phyloP scores from a whole-genome alignment of 352 stramenopile genomes.

The Phytophthora brassicae region DNA sequence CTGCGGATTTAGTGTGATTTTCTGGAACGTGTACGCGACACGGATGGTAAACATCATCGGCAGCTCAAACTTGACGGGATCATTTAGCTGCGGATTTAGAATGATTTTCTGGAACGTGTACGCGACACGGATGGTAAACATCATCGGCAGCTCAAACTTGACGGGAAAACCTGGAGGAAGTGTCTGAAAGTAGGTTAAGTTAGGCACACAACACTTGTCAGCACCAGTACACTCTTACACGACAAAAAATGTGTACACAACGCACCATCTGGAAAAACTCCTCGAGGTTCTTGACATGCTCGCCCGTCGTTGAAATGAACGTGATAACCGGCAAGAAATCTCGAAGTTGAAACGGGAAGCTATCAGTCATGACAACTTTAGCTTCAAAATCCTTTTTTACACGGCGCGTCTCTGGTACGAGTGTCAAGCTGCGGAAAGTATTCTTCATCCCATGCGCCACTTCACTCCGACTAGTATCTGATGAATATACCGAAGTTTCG shows the following conservation, averaged over 20 bases:
- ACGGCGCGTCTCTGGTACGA: slow-evolving; percentile 44
- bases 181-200: slow-evolving; percentile 40
- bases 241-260: neutral
- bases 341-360: slow-evolving; percentile 66
- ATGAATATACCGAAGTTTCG: neutral
- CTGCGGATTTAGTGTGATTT: slow-evolving; percentile 50
- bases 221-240: neutral
- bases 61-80: too few relatives aligned
- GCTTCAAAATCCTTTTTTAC: slow-evolving; percentile 74
- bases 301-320: slow-evolving; percentile 74
- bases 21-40: slow-evolving; percentile 83
- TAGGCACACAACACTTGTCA: slow-evolving; percentile 5
- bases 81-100: slow-evolving; percentile 49
- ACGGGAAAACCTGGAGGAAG: slow-evolving; percentile 79
- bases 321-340: slow-evolving; percentile 80
- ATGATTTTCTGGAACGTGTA: slow-evolving; percentile 82
- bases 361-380: slow-evolving; percentile 77
- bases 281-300: slow-evolving; percentile 79
- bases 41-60: slow-evolving; percentile 84
- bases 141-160: slow-evolving; percentile 82
- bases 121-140: slow-evolving; percentile 77
- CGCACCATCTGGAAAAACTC: slow-evolving; percentile 85
- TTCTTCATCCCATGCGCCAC: slow-evolving; percentile 37
- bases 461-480: neutral
- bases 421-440: slow-evolving; percentile 65